Evolutionary conservation across 2,329 filamentous ascomycete genomes (phyloP).

Genomic region (Diaporthe sp.): DNA sequence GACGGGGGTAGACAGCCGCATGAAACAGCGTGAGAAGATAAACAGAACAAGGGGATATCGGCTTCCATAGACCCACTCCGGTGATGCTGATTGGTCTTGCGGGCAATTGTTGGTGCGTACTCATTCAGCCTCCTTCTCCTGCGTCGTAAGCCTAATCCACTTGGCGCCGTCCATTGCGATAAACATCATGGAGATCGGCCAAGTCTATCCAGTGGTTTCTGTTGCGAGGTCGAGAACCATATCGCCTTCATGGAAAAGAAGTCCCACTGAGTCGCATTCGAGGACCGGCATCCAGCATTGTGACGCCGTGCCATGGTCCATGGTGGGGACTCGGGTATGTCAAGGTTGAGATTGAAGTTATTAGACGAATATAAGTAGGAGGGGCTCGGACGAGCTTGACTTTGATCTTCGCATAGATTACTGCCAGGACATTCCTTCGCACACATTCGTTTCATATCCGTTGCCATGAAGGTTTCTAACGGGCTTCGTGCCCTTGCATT

Average conservation of each 20-base stretch:
- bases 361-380: constrained; percentile 7
- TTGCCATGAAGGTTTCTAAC: not conserved
- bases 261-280: not conserved
- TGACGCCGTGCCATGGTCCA: not conserved
- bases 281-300: not conserved
- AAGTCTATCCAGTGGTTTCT: not conserved
- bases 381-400: not conserved
- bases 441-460: not conserved
- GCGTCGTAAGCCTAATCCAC: constrained; percentile 18
- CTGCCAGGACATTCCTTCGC: not conserved
- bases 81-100: not conserved
- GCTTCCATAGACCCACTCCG: not conserved
- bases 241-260: not conserved
- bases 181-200: not conserved
- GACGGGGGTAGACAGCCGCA: not conserved
- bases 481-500: not conserved
- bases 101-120: not conserved
- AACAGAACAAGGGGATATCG: too few relatives aligned
- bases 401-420: not conserved
- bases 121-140: constrained; percentile 12
- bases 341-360: not conserved
- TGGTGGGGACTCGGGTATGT: not conserved
- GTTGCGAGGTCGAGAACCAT: not conserved
- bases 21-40: not conserved
- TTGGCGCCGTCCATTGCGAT: not conserved